Evolutionary conservation across 345 rosid genomes (phyloP), one percentile per base, ranked within the genome.

Genomic region (Anacardium occidentale): DNA sequence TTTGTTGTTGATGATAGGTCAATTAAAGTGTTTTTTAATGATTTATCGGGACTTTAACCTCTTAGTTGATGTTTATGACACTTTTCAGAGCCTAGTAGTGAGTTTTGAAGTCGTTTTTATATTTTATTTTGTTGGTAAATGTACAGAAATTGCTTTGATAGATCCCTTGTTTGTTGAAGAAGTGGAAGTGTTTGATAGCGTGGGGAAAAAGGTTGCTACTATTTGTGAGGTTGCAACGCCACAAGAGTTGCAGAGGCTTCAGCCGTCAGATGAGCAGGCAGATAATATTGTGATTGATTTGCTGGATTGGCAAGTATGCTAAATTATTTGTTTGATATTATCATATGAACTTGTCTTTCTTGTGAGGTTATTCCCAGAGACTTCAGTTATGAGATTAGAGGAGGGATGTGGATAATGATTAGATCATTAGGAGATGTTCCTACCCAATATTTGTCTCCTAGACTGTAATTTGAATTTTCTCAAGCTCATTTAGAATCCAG

Each of bases 251-350:
- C 72, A 74, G 85, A 80, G 51, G 80, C 82, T 94, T 58, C 85
- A 81, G 66, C 83, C 88, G 7, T 90, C 84, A 26, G 71, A 80
- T 50, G 85, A 72, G 40, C 74, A 56, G 65, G 77, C 76, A 1
- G 87, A 78, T 22, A 82, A 85, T 79, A 21, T 91, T 74, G 88
- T 89, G 63, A 75, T 91, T 71, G 81, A 91, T 79, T 68, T 91
- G 65, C 73, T 77, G 71, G 93, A 90, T 77, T 89, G 97, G 97
- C 94, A 90, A 96, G 98, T 91, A 75, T 26, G 65, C 10, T 5
- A 18, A 45, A 37, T 58, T 34, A 57, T 13, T 70, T 58, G 26
- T 29, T 59, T 57, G 25, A 45, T 45, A 10, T 13, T 47, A 4
- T 0, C 15, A 3, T 22, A 24, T 26, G 12, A 34, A 56, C 54